Evolutionary conservation across 2,329 filamentous ascomycete species (phyloP).

Genomic region (Magnaporthales sp.): DNA sequence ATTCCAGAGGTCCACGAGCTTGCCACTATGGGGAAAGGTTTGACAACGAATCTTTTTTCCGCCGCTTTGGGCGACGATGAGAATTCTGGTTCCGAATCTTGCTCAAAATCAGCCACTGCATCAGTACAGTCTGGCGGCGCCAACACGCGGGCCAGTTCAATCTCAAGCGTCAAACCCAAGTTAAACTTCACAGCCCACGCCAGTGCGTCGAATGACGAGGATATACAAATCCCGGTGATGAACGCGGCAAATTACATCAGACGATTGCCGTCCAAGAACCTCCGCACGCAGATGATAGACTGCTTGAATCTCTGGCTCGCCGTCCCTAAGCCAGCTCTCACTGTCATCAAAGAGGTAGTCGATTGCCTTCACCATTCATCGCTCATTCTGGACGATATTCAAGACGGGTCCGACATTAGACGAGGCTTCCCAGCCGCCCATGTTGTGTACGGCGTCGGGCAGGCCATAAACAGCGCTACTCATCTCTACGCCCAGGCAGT

Average conservation of each 20-base stretch:
- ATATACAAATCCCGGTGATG: conserved; percentile 5
- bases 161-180: no score
- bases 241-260: conserved; percentile 12
- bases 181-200: no score
- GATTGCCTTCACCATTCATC: conserved; percentile 21
- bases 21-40: neutral
- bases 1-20: neutral
- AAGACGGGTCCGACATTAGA: conserved; percentile 24
- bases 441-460: conserved; percentile 23
- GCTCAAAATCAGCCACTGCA: no score
- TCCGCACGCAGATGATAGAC: conserved; percentile 15
- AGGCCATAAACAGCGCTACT: conserved; percentile 27
- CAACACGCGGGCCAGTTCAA: no score
- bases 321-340: conserved; percentile 12
- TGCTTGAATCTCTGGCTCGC: conserved; percentile 20
- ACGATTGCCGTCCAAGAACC: conserved; percentile 17
- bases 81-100: neutral
- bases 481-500: conserved; percentile 19
- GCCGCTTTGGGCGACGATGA: neutral
- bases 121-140: no score
- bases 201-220: neutral
- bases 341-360: conserved; percentile 17
- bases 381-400: conserved; percentile 28
- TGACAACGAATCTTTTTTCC: neutral
- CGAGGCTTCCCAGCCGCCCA: conserved; percentile 26